Evolutionary conservation across 2,329 filamentous ascomycete genomes (phyloP).

Genomic region (Scedosporium apiospermum): DNA sequence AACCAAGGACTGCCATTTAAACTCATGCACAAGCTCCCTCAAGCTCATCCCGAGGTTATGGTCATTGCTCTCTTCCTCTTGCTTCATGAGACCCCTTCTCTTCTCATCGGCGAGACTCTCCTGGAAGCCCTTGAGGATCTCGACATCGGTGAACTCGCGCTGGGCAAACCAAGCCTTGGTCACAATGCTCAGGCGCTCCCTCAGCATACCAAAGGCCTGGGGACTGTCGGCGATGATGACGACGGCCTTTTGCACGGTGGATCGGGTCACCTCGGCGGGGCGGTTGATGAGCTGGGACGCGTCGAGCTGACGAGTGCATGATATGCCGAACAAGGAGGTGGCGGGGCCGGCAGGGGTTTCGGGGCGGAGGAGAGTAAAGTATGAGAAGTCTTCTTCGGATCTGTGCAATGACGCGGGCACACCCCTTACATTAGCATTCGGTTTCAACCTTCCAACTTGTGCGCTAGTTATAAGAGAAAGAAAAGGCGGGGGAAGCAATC

Average conservation of each 20-base stretch:
- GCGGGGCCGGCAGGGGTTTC: constrained; percentile 43
- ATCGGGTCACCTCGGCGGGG: constrained; percentile 85
- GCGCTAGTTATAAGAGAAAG: not conserved
- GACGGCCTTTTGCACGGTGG: constrained; percentile 95
- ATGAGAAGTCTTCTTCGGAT: constrained; percentile 91
- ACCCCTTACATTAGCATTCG: not conserved
- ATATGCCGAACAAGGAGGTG: constrained; percentile 89
- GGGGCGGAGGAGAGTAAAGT: constrained; percentile 79
- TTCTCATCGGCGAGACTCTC: constrained; percentile 71
- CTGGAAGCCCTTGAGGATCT: constrained; percentile 84
- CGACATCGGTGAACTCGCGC: constrained; percentile 80
- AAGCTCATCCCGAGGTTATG: constrained; percentile 84
- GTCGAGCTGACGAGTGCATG: constrained; percentile 87
- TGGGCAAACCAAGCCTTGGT: constrained; percentile 96
- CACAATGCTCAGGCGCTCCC: constrained; percentile 81
- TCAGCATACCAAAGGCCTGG: constrained; percentile 79
- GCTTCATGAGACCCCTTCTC: constrained; percentile 42
- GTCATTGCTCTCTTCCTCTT: constrained; percentile 68
- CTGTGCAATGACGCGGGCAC: constrained; percentile 29
- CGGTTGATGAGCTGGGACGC: constrained; percentile 66
- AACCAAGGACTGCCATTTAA: constrained; percentile 88
- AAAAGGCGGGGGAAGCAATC: constrained; percentile 20
- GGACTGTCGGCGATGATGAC: constrained; percentile 91
- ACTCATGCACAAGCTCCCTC: constrained; percentile 86
- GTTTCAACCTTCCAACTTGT: not conserved